phyloP scores from a whole-genome alignment of 257 asterid species.

The Solanum rostratum region DNA sequence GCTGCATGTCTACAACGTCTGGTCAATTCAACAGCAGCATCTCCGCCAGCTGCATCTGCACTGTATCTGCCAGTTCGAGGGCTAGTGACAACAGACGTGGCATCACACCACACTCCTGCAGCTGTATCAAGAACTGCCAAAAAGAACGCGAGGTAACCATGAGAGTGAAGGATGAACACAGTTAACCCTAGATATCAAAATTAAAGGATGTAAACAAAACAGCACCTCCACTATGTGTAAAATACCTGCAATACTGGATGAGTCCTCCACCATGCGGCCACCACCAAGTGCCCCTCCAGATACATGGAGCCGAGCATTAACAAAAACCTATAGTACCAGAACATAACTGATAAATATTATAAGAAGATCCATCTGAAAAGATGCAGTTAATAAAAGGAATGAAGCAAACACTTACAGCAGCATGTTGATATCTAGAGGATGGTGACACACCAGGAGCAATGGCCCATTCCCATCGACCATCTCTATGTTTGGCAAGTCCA shows the following conservation, averaged over 20 bases:
- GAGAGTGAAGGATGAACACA: not conserved
- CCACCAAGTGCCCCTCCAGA: constrained; percentile 99
- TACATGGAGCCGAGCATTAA: constrained; percentile 96
- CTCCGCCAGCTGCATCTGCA: constrained; percentile 99
- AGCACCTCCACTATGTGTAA: not conserved
- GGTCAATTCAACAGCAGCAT: constrained; percentile 95
- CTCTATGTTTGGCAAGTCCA: constrained; percentile 99
- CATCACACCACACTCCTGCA: constrained; percentile 99
- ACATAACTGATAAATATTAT: not conserved
- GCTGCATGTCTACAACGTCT: constrained; percentile 99
- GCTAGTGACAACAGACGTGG: constrained; percentile 85
- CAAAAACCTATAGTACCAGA: constrained; percentile 61
- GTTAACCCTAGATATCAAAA: not conserved
- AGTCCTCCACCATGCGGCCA: constrained; percentile 99
- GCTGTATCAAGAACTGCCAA: constrained; percentile 91
- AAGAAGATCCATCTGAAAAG: not conserved
- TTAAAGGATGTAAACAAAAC: not conserved
- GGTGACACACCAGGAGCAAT: constrained; percentile 99
- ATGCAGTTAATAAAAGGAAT: not conserved
- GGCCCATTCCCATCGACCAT: constrained; percentile 99
- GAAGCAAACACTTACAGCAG: constrained; percentile 54
- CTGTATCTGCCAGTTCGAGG: constrained; percentile 96
- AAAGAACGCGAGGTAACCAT: not conserved
- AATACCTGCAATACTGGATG: constrained; percentile 95
- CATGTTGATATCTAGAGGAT: constrained; percentile 97